These are phyloP conservation scores for Xerocomus nothofagi DNA, from an alignment of 1,284 basidiomycete genomes.

Conservation along the genomic window DNA sequence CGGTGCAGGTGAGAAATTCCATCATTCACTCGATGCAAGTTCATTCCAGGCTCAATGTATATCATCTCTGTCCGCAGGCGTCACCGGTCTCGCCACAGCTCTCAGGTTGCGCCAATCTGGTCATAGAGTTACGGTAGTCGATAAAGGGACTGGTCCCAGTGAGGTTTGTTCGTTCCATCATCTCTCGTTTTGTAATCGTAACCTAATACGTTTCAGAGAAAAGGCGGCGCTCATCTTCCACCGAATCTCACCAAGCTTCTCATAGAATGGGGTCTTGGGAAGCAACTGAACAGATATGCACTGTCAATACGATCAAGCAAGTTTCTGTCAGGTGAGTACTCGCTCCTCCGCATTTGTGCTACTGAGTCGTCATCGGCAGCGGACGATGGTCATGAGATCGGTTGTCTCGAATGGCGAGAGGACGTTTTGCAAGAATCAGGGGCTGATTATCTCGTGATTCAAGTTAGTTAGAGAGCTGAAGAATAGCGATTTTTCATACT, in stretches of 20 bases:
- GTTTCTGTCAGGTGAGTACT: slow-evolving; percentile 29
- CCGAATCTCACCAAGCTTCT: slow-evolving; percentile 56
- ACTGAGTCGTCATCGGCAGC: slow-evolving; percentile 31
- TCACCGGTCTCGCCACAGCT: slow-evolving; percentile 52
- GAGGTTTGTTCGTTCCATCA: slow-evolving; percentile 16
- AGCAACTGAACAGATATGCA: slow-evolving; percentile 39
- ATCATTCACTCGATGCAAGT: not conserved
- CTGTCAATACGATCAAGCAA: slow-evolving; percentile 27
- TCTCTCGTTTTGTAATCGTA: not conserved
- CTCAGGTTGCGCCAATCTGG: slow-evolving; percentile 48
- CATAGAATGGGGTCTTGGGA: slow-evolving; percentile 49
- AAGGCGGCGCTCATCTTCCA: slow-evolving; percentile 48
- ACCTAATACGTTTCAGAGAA: slow-evolving; percentile 21
- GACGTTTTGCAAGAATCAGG: slow-evolving; percentile 55
- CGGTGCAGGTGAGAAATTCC: slow-evolving; percentile 42
- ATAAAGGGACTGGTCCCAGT: slow-evolving; percentile 35
- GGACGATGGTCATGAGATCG: slow-evolving; percentile 45
- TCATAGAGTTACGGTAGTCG: slow-evolving; percentile 51
- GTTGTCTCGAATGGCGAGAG: slow-evolving; percentile 50
- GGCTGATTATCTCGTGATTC: slow-evolving; percentile 51
- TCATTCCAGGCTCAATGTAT: not conserved
- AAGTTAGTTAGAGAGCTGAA: slow-evolving; percentile 35
- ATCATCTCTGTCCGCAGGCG: slow-evolving; percentile 30
- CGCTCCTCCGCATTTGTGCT: not conserved
- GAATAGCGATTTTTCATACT: not conserved